Evolutionary conservation across 1,284 basidiomycete species (phyloP).

Genomic region (Polyporus tsugae): DNA sequence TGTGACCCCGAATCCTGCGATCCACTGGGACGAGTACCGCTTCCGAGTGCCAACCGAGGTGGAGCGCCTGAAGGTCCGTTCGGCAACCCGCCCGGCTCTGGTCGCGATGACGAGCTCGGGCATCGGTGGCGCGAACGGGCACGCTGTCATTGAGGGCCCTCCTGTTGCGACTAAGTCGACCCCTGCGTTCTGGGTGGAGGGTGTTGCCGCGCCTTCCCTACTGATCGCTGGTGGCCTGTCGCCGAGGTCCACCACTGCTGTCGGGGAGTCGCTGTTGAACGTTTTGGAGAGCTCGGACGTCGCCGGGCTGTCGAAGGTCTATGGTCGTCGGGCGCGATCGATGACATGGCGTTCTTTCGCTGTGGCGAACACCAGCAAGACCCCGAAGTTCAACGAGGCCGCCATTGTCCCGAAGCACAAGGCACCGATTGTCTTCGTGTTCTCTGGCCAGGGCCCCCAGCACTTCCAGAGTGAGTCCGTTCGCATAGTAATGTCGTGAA

Average conservation of each 20-base stretch:
- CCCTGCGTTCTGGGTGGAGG: constrained; percentile 17
- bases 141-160: constrained; percentile 47
- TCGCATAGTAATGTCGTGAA: background rate
- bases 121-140: constrained; percentile 53
- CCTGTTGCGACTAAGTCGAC: constrained; percentile 25
- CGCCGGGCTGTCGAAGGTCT: constrained; percentile 21
- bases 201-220: constrained; percentile 35
- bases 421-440: constrained; percentile 48
- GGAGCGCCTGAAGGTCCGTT: constrained; percentile 32
- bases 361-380: constrained; percentile 13
- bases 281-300: constrained; percentile 16
- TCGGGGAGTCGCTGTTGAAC: constrained; percentile 13
- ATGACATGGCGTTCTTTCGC: constrained; percentile 45
- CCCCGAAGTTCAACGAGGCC: constrained; percentile 36
- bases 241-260: constrained; percentile 37
- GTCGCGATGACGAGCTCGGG: constrained; percentile 53
- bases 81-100: constrained; percentile 35
- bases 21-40: constrained; percentile 47
- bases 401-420: constrained; percentile 37
- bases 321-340: constrained; percentile 43
- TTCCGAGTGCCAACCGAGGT: constrained; percentile 38
- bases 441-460: constrained; percentile 55
- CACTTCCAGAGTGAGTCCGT: constrained; percentile 43
- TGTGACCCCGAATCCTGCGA: constrained; percentile 45
- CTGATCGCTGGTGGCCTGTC: constrained; percentile 48